These are phyloP conservation scores for Lignosus rhinocerotis DNA, from an alignment of 1,284 basidiomycete species.

Conservation along the genomic window DNA sequence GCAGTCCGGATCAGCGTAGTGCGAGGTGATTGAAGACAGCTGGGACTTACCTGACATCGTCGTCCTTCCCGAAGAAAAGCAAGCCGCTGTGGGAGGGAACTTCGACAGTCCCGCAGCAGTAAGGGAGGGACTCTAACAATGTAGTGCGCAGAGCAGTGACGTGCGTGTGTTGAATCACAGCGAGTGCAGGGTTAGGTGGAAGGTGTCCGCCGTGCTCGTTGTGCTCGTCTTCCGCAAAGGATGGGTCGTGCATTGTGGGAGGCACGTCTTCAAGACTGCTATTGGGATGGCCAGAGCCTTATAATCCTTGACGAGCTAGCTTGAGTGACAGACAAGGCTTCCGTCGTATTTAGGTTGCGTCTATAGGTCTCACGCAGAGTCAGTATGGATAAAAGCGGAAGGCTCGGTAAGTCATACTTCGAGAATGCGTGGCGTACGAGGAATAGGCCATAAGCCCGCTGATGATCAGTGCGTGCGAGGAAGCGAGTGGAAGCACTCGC, in stretches of 20 bases:
- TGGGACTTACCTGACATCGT: slow-evolving; percentile 1
- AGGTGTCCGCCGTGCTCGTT: slow-evolving; percentile 3
- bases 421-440: neutral
- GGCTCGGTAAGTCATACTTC: neutral
- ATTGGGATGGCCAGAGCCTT: neutral
- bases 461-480: neutral
- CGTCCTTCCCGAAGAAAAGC: slow-evolving; percentile 15
- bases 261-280: neutral
- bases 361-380: neutral
- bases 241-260: slow-evolving; percentile 10
- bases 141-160: neutral
- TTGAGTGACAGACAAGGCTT: neutral
- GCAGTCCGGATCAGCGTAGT: neutral
- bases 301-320: neutral
- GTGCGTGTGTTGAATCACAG: slow-evolving; percentile 1
- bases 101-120: slow-evolving; percentile 8
- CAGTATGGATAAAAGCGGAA: neutral
- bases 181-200: slow-evolving; percentile 5
- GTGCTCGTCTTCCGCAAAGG: slow-evolving; percentile 14
- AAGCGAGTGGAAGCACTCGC: neutral
- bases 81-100: neutral
- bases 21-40: neutral
- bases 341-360: neutral
- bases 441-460: neutral
- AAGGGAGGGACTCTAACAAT: slow-evolving; percentile 3